These are phyloP conservation scores for Xerocomellus intermedius DNA, from an alignment of 768 basidiomycete species.

Conservation along the genomic window DNA sequence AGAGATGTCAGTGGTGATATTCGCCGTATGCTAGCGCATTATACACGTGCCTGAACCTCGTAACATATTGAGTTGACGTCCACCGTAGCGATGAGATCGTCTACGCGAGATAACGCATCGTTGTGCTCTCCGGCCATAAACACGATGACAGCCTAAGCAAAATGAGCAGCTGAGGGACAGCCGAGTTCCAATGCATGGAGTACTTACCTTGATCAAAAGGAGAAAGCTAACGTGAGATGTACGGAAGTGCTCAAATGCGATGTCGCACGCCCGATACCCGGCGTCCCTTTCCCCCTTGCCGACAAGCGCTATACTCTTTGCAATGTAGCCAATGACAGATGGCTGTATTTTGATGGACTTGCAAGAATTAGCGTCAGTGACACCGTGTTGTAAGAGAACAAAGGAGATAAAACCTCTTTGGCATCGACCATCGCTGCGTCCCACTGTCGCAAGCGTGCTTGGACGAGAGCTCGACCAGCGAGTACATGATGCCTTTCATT, in stretches of 20 bases:
- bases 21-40: too few relatives aligned
- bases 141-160: background rate
- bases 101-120: constrained; percentile 3
- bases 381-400: background rate
- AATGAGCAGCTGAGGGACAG: too few relatives aligned
- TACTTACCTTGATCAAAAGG: constrained; percentile 6
- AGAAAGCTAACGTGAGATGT: background rate
- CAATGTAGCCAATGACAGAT: background rate
- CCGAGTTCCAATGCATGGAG: background rate
- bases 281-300: background rate
- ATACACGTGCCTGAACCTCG: constrained; percentile 1
- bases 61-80: background rate
- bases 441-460: too few relatives aligned
- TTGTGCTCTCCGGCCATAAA: background rate
- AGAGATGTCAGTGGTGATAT: background rate
- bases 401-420: too few relatives aligned
- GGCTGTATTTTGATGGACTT: background rate
- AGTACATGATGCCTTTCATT: too few relatives aligned
- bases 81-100: background rate
- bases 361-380: background rate
- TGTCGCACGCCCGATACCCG: background rate
- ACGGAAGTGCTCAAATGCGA: background rate
- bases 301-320: background rate
- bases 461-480: too few relatives aligned
- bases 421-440: too few relatives aligned